phyloP scores from a whole-genome alignment of 2,329 filamentous ascomycete species.

The Aureobasidium melanogenum region DNA sequence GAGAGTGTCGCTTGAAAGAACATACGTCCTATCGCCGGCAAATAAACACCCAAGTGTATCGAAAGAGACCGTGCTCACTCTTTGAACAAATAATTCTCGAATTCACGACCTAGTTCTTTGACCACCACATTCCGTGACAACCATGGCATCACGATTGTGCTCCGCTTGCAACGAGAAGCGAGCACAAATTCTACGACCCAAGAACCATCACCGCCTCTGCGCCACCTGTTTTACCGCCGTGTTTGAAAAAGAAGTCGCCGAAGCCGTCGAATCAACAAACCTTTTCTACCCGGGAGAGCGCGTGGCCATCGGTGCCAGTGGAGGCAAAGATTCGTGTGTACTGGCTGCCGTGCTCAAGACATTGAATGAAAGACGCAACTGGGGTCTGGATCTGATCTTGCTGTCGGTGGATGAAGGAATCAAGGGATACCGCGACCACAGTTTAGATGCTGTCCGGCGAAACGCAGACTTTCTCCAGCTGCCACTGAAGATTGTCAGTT shows the following conservation, averaged over 20 bases:
- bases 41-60: not conserved
- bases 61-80: not conserved
- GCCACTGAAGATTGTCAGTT: constrained; percentile 84
- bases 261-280: constrained; percentile 74
- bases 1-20: not conserved
- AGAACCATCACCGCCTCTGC: constrained; percentile 91
- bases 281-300: constrained; percentile 78
- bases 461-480: constrained; percentile 88
- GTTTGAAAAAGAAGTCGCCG: constrained; percentile 90
- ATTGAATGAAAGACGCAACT: constrained; percentile 79
- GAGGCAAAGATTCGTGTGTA: constrained; percentile 95
- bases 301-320: constrained; percentile 90
- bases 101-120: not conserved
- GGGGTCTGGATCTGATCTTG: constrained; percentile 75
- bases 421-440: constrained; percentile 92
- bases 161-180: constrained; percentile 65
- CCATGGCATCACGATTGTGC: constrained; percentile 71
- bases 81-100: not conserved
- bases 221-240: constrained; percentile 75
- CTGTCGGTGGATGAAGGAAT: constrained; percentile 96
- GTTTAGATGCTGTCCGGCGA: constrained; percentile 88
- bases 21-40: not conserved
- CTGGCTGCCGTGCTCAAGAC: constrained; percentile 91
- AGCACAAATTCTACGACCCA: constrained; percentile 85
- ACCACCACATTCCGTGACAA: not conserved